Evolutionary conservation across 1,139 yeast genomes (phyloP), one percentile per base, ranked within the genome.

Genomic region (Geotrichum reessii): DNA sequence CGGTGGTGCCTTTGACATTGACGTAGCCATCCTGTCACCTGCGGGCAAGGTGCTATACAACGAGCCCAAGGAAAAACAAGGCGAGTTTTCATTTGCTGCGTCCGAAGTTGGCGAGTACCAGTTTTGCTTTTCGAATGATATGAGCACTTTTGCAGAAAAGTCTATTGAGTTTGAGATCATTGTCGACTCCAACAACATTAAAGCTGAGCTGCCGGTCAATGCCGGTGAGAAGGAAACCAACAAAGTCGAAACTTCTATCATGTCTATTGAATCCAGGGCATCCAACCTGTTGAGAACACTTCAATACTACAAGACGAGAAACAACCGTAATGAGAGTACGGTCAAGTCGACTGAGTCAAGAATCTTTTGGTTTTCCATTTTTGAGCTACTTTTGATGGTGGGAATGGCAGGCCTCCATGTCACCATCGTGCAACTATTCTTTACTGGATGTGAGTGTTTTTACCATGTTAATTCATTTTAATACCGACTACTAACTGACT

Each of bases 281-380:
- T 82, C 83, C 65, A 80, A 80, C 27, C 78, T 93, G 66, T 76
- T 82, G 65, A 82, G 85, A 66, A 77, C 85, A 48, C 77, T 90
- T 69, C 87, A 86, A 69, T 87, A 91, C 74, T 91, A 92, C 78
- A 87, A 86, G 74, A 85, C 95, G n/a, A 85, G 99, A 77, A 92
- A 88, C 73, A 84, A 83, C 74, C 83, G 98, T 75, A 93, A 92
- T 75, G 95, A 91, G 72, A 84, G 88, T 57, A 93, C 99, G 33
- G 98, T 93, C 61, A 82, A 80, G 71, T 86, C 95, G 22, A 92
- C 97, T 3, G 95, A 87, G 70, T 73, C 82, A n/a, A 83, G 98
- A 71, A 88, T 93, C 62, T 86, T 86, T 69, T 85, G 86, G 79
- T 92, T 91, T 71, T 86, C 95, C 33, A 72, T 91, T 50, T 82